A percentile compares a stretch with the other conserved stretches of the same genome.
phyloP scores from a whole-genome alignment of 306 rosid genomes.

The Senna siamea region DNA sequence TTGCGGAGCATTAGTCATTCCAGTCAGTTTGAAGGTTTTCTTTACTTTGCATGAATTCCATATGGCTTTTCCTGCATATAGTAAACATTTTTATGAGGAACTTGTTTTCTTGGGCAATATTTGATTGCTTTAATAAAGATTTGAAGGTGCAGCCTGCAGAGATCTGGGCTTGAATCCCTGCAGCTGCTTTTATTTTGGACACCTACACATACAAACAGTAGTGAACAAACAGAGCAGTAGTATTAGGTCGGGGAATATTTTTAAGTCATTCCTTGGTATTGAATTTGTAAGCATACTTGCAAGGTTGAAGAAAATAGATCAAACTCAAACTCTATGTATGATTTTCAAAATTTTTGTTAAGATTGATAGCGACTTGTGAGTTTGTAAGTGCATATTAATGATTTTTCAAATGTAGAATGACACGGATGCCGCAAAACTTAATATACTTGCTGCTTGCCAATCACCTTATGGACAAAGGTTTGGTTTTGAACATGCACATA shows the following conservation, averaged over 20 bases:
- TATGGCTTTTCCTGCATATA: constrained; percentile 13
- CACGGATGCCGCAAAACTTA: constrained; percentile 63
- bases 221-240: no score
- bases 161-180: background rate
- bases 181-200: background rate
- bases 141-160: background rate
- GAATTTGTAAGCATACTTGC: constrained; percentile 4
- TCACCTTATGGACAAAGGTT: constrained; percentile 90
- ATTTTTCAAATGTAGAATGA: constrained; percentile 52
- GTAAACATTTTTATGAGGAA: background rate
- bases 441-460: constrained; percentile 69
- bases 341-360: no score
- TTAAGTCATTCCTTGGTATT: background rate
- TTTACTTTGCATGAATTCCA: background rate
- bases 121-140: background rate
- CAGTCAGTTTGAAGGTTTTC: background rate
- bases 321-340: no score
- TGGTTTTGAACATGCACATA: constrained; percentile 16
- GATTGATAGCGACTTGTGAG: constrained; percentile 13
- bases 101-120: background rate
- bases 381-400: constrained; percentile 20
- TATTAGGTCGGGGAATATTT: no score
- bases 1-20: background rate
- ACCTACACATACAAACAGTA: no score
- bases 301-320: no score